Base-by-base conservation (phyloP, 129 eudicot species). In the Lactuca saligna region DNA sequence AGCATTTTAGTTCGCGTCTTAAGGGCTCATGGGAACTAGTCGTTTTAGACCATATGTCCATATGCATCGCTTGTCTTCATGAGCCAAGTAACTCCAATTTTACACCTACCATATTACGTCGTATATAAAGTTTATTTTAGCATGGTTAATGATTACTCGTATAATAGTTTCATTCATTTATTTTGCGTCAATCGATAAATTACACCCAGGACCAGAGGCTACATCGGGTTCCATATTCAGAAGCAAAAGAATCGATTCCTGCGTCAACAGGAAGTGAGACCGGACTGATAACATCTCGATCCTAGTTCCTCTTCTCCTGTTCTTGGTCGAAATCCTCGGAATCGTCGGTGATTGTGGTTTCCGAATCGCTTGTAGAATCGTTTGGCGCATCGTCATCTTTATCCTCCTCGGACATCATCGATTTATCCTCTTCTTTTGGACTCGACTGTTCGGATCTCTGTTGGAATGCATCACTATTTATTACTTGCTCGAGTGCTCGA, bases 401-500 rank as follows among this genome's bases (percentile, higher is more conserved):
- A 2, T 64, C 78, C 68, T 42, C 74, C 54, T 12, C 60, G 34
- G 14, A 41, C 17, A 29, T 67, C 42, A 17, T 68, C 29, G 65
- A 59, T 42, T 31, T 54, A 2, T 81, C 75, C 51, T 76, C 66
- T 41, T 78, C 50, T 37, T 31, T 57, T 53, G 59, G 64, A 62
- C 17, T 61, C 38, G 11, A 39, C 54, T 60, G 7, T 54, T 41
- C 15, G 41, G 13, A 39, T 39, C 34, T 49, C 38, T 53, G 2
- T 61, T 41, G 57, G 35, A 46, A 44, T 42, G 75, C 37, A 59
- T 51, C 79, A 1, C 61, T 86, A 8, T 66, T 57, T 46, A 82
- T 54, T 46, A 91, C 81, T 8, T 76, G 48, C 77, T 86, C 86
- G 2, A 91, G 91, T 61, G 82, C 88, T 38, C 9, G 61, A 16